Evolutionary conservation across 225 moss, liverwort and hornwort genomes (phyloP).

Genomic region (Sphagnum contortum): DNA sequence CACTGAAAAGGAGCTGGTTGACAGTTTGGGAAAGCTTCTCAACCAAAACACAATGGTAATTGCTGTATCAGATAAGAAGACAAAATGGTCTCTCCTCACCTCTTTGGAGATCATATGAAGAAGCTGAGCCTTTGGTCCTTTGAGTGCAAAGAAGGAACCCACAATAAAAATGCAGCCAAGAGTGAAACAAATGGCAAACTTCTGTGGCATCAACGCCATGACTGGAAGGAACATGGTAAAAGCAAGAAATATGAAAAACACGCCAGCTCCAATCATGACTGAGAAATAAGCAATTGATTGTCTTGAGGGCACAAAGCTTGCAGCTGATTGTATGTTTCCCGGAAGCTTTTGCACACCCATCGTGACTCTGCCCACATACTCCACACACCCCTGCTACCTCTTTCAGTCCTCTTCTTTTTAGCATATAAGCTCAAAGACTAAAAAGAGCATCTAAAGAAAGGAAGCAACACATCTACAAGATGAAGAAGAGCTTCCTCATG

Average conservation of each 20-base stretch:
- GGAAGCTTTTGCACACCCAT: constrained; percentile 80
- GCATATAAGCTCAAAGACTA: background rate
- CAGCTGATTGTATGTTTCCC: constrained; percentile 64
- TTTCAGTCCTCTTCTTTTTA: background rate
- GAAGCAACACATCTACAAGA: too few species aligned
- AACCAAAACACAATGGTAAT: too few species aligned
- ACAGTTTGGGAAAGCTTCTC: too few species aligned
- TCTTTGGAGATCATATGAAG: constrained; percentile 87
- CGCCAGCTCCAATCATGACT: constrained; percentile 72
- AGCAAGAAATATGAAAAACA: constrained; percentile 80
- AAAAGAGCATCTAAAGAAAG: too few species aligned
- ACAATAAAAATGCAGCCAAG: constrained; percentile 83
- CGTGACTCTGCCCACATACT: constrained; percentile 55
- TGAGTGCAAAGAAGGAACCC: constrained; percentile 91
- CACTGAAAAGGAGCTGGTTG: too few species aligned
- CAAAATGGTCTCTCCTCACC: constrained; percentile 20
- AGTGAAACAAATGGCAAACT: constrained; percentile 94
- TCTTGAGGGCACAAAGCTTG: constrained; percentile 76
- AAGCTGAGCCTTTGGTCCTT: constrained; percentile 87
- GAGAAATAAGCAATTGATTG: constrained; percentile 68
- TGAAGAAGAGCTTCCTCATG: too few species aligned
- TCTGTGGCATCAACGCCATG: constrained; percentile 63
- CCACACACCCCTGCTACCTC: background rate
- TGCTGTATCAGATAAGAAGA: background rate
- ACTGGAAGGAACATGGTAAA: constrained; percentile 80